A percentile compares a stretch with the other conserved stretches of the same genome.
Conservation (phyloP, 2,329 filamentous ascomycete species). For the Venturia pyrina region DNA sequence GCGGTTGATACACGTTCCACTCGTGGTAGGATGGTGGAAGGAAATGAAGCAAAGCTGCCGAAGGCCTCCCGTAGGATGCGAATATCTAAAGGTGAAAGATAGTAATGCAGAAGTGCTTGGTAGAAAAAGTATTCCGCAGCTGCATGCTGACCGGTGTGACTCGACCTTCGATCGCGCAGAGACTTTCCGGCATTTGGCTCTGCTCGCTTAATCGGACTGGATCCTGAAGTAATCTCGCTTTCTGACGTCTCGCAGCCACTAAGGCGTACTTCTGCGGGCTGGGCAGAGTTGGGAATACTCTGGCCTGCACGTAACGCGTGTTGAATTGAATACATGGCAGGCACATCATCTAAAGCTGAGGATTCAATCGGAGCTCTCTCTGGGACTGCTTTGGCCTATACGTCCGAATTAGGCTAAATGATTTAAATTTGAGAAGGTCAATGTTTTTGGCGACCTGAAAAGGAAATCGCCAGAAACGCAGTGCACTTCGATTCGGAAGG, state of each 20-base stretch:
- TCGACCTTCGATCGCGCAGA: neutral
- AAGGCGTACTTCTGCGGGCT: conserved; percentile 3
- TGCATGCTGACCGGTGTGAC: conserved; percentile 20
- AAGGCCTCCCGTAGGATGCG: conserved; percentile 85
- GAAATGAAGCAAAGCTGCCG: conserved; percentile 71
- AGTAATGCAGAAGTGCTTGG: conserved; percentile 76
- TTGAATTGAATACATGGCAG: conserved; percentile 42
- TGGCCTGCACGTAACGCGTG: conserved; percentile 37
- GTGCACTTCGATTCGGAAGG: neutral
- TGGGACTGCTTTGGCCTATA: conserved; percentile 30
- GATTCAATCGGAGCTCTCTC: conserved; percentile 41
- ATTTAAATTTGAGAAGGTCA: neutral
- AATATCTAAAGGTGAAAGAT: conserved; percentile 83
- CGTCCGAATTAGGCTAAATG: conserved; percentile 21
- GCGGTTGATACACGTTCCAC: conserved; percentile 85
- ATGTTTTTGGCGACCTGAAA: too few species aligned
- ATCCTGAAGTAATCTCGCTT: neutral
- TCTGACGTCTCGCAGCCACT: neutral
- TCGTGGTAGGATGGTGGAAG: conserved; percentile 73
- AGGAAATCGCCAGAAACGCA: too few species aligned
- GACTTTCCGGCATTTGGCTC: conserved; percentile 1
- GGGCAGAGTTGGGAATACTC: conserved; percentile 22
- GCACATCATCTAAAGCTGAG: conserved; percentile 34
- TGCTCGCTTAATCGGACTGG: conserved; percentile 12
- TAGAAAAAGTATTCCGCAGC: conserved; percentile 72